Evolutionary conservation across 805 yeast species (phyloP).

Genomic region (Blastobotrys peoriensis): DNA sequence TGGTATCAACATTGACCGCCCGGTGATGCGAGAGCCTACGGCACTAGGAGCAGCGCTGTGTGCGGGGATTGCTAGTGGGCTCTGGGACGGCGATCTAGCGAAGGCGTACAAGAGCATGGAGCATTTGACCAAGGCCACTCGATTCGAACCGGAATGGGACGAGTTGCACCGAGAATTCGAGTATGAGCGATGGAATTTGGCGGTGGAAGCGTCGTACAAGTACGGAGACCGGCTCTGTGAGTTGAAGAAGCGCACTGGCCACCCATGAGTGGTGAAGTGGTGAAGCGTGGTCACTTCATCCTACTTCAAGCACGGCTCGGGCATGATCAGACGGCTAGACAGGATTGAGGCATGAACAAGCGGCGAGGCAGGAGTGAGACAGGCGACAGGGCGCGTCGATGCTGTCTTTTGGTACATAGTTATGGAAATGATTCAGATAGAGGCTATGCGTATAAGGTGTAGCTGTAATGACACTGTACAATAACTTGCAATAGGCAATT

Average conservation of each 20-base stretch:
- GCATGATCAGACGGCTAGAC: too few relatives aligned
- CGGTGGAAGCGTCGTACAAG: background rate
- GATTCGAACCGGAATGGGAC: background rate
- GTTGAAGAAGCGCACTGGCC: constrained; percentile 1
- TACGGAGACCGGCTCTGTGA: background rate
- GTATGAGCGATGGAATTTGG: constrained; percentile 1
- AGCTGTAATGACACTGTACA: too few relatives aligned
- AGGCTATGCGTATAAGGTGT: too few relatives aligned
- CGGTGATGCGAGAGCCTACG: constrained; percentile 82
- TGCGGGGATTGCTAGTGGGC: constrained; percentile 68
- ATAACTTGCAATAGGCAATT: too few relatives aligned
- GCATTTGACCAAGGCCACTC: background rate
- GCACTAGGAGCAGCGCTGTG: constrained; percentile 97
- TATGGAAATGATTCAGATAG: too few relatives aligned
- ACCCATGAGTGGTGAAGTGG: too few relatives aligned
- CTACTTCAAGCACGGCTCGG: too few relatives aligned
- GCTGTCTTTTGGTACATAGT: too few relatives aligned
- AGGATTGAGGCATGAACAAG: too few relatives aligned
- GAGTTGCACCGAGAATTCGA: constrained; percentile 17
- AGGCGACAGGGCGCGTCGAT: too few relatives aligned
- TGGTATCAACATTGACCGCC: constrained; percentile 80
- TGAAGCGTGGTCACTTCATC: too few relatives aligned
- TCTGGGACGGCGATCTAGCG: constrained; percentile 64
- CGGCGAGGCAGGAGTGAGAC: too few relatives aligned
- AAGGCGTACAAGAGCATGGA: background rate